Evolutionary conservation across 306 rosid genomes (phyloP).

Genomic region (Pyrus betulifolia): DNA sequence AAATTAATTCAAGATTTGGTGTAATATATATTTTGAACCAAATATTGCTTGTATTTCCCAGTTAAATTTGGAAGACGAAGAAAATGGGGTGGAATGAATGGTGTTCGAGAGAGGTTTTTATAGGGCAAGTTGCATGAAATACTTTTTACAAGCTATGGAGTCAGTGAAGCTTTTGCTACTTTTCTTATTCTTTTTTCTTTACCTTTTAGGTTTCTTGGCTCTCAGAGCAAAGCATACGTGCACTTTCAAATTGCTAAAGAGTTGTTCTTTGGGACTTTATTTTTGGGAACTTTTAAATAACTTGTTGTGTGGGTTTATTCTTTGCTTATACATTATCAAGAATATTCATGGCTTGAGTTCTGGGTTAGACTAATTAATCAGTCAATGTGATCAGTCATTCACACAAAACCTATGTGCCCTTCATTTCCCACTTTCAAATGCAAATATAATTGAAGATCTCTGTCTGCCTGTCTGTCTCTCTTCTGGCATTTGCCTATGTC

Average conservation of each 20-base stretch:
- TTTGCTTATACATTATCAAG: conserved; percentile 49
- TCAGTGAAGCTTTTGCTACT: conserved; percentile 50
- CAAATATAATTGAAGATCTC: background rate
- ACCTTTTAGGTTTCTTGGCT: conserved; percentile 47
- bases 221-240: conserved; percentile 69
- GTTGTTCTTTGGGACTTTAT: conserved; percentile 1
- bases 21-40: background rate
- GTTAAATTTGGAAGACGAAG: background rate
- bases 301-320: conserved; percentile 50
- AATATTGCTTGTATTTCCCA: background rate
- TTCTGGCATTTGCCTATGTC: background rate
- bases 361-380: conserved; percentile 15
- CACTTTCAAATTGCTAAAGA: conserved; percentile 9
- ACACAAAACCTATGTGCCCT: background rate
- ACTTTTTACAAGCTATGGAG: conserved; percentile 33
- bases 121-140: conserved; percentile 48
- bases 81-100: conserved; percentile 23
- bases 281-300: conserved; percentile 19
- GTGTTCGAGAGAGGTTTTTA: conserved; percentile 44
- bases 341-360: conserved; percentile 71
- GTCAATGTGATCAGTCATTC: background rate
- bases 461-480: background rate
- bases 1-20: background rate
- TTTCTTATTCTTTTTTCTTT: conserved; percentile 35
- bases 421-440: background rate